Evolutionary conservation across 169 alveolate species (phyloP).

Genomic region (Perkinsus chesapeaki): DNA sequence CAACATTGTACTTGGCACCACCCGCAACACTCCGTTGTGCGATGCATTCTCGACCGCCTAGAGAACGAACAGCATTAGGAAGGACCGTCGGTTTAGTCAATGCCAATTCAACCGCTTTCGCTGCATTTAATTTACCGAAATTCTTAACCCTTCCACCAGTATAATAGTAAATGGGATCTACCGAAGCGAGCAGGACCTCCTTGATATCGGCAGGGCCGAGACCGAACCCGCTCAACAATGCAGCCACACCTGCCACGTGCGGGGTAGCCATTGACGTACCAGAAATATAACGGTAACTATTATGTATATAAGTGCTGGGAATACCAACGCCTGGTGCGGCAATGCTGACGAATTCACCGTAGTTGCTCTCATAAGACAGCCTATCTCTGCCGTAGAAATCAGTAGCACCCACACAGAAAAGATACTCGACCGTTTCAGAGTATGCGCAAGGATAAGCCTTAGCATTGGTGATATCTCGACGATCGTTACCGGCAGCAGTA

Average conservation of each 20-base stretch:
- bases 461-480: slow-evolving; percentile 21
- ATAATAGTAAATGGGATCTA: background rate
- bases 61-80: background rate
- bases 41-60: background rate
- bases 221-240: background rate
- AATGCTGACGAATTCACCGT: slow-evolving; percentile 31
- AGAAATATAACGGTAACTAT: slow-evolving; percentile 18
- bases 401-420: slow-evolving; percentile 31
- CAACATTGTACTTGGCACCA: no score
- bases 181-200: background rate
- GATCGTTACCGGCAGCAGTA: slow-evolving; percentile 35
- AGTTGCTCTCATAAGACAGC: slow-evolving; percentile 24
- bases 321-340: slow-evolving; percentile 42
- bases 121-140: background rate
- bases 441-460: slow-evolving; percentile 35
- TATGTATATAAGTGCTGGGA: slow-evolving; percentile 20
- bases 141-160: background rate
- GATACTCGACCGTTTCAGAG: slow-evolving; percentile 19
- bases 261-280: slow-evolving; percentile 42
- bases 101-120: background rate
- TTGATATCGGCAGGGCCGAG: background rate
- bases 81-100: background rate
- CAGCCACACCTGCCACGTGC: slow-evolving; percentile 24
- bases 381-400: slow-evolving; percentile 18
- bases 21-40: background rate